These are phyloP conservation scores for Fusarium devonianum DNA, from an alignment of 2,329 filamentous ascomycete genomes.

Conservation along the genomic window DNA sequence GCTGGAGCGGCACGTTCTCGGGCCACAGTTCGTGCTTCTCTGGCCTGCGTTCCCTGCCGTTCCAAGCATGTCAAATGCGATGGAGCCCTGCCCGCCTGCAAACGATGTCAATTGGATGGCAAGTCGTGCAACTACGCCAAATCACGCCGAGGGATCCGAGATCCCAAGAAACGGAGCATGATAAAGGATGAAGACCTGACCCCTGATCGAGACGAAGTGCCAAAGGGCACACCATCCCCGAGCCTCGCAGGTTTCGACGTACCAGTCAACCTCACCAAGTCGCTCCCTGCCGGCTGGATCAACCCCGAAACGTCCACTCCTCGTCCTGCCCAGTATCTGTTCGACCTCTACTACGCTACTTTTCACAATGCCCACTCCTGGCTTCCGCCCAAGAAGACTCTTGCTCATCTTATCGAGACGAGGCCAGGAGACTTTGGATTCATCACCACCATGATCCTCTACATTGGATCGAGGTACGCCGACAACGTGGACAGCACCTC, in stretches of 20 bases:
- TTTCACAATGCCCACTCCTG: slow-evolving; percentile 38
- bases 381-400: slow-evolving; percentile 28
- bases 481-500: slow-evolving; percentile 7
- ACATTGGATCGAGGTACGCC: slow-evolving; percentile 35
- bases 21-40: slow-evolving; percentile 29
- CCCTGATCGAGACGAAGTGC: slow-evolving; percentile 4
- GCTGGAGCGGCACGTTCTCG: slow-evolving; percentile 21
- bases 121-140: slow-evolving; percentile 26
- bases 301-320: not conserved
- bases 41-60: slow-evolving; percentile 35
- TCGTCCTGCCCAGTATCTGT: slow-evolving; percentile 4
- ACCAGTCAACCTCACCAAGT: not conserved
- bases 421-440: slow-evolving; percentile 12
- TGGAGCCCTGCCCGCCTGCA: slow-evolving; percentile 26
- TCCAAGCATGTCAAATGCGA: slow-evolving; percentile 35
- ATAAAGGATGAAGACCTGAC: slow-evolving; percentile 11
- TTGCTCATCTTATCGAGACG: slow-evolving; percentile 12
- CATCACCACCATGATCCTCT: slow-evolving; percentile 21
- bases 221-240: slow-evolving; percentile 20
- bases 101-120: slow-evolving; percentile 28
- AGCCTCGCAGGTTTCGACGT: slow-evolving; percentile 3
- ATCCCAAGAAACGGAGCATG: slow-evolving; percentile 22
- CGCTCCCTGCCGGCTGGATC: slow-evolving; percentile 19
- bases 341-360: slow-evolving; percentile 36
- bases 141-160: slow-evolving; percentile 33